Base-by-base conservation (phyloP, 2,329 filamentous ascomycete genomes). In the Penicillium corylophilum region DNA sequence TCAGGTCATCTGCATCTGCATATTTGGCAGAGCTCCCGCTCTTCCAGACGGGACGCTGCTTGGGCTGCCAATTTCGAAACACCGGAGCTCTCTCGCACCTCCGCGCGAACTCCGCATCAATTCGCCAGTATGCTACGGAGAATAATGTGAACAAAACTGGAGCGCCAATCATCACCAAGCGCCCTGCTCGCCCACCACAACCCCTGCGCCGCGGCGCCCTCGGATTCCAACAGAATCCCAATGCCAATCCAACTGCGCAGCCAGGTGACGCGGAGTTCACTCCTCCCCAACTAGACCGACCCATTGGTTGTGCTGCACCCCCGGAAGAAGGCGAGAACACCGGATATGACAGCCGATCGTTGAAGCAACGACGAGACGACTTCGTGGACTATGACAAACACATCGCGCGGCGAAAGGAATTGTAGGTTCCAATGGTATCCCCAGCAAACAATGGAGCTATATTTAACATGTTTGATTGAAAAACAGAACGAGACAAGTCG, bases 331-430 rank as follows among this genome's bases (percentile, higher is more conserved):
- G 90, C 53, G 86, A 97, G 70, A 96, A 97, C 73, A 87, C 85
- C 1, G 91, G 91, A 47, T 71, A 88, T 55, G 89, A 95, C 64
- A 66, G 62, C 16, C 84, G 92, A 36, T 80, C 85, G 1, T 70
- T 88, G 56, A 77, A 78, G 55, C 79, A 96, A 73, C 83, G 84
- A 44, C 81, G 86, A 36, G 84, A 89, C 57, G 91, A 96, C 67
- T 90, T 95, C 67, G 84, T 89, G 57, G 79, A 94, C 72, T 92
- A 89, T 66, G 87, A 94, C 52, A 92, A 90, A 71, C 92, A 97
- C 69, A 74, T 96, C 7, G 79, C 82, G 58, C 82, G 86, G 60
- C 83, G 93, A 58, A 82, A 89, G 62, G 80, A 90, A 68, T 78
- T 97, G 88, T 91, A 79, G 59, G 78, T 41, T 18, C 16, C 16